Conservation (phyloP, 306 rosid species). For the Castanea mollissima region DNA sequence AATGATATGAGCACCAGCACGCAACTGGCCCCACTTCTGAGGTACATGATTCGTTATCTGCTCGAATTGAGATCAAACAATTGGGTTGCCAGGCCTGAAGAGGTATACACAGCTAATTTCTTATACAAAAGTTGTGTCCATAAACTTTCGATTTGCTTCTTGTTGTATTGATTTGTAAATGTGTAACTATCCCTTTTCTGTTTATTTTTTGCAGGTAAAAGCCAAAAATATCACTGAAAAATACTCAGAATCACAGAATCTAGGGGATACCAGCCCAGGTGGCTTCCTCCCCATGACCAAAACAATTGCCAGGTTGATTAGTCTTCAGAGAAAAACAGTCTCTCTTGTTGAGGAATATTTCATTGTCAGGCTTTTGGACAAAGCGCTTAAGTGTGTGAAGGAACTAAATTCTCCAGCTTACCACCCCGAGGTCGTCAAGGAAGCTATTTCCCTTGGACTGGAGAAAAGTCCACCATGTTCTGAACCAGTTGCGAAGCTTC, state of each 20-base stretch:
- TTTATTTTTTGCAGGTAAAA: slow-evolving; percentile 44
- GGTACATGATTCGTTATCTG: slow-evolving; percentile 74
- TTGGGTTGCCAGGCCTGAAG: slow-evolving; percentile 96
- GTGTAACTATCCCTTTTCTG: background rate
- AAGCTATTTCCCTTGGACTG: too few relatives aligned
- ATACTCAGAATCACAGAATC: slow-evolving; percentile 91
- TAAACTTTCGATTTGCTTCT: too few relatives aligned
- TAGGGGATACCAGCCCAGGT: slow-evolving; percentile 51
- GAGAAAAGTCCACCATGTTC: too few relatives aligned
- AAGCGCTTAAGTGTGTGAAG: slow-evolving; percentile 8
- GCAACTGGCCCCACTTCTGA: slow-evolving; percentile 74
- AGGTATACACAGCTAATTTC: slow-evolving; percentile 42
- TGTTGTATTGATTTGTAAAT: too few relatives aligned
- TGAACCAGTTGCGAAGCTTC: too few relatives aligned
- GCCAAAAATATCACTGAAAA: slow-evolving; percentile 91
- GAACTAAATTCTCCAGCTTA: too few relatives aligned
- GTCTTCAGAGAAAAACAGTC: slow-evolving; percentile 52
- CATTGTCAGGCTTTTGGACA: slow-evolving; percentile 48
- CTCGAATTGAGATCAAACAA: slow-evolving; percentile 25
- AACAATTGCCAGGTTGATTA: slow-evolving; percentile 38
- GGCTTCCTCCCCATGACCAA: slow-evolving; percentile 46
- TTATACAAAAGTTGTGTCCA: background rate
- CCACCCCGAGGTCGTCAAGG: too few relatives aligned
- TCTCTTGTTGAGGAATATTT: slow-evolving; percentile 81
- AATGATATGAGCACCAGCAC: slow-evolving; percentile 65